Base-by-base conservation (phyloP, 2,329 filamentous ascomycete genomes). In the Pestalotiopsis sp. region DNA sequence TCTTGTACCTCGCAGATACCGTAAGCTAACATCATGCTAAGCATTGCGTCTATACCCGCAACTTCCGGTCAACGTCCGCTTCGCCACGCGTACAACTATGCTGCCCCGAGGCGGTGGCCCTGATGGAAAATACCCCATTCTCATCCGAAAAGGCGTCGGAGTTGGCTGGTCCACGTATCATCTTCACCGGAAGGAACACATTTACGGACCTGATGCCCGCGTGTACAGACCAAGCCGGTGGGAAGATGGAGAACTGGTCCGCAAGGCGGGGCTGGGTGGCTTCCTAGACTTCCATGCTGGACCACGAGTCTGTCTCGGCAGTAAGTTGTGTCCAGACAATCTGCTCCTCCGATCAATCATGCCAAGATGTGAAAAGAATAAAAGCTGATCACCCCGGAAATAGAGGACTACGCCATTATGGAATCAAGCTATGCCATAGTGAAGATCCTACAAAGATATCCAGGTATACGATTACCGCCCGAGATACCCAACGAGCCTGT, bases 101-200 rank as follows among this genome's bases (percentile, higher is more conserved):
- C 73, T 80, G 3, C 77, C 78, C 2, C 66, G 68, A 2, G 77
- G 78, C 41, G 78, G 78, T 20, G 77, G 77, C 2, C 69, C 74
- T 2, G 76, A 78, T 39, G 74, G 77, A 45, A 63, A 66, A 13
- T 71, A 70, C 3, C 77, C 78, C 6, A 65, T 77, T 4, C 70
- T 78, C 6, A 5, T 79, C 1, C 74, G 69, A n/a, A 76, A 78
- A 38, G 74, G 75, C 39, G 67, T 69, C 4, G 70, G 71, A 9
- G 66, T 78, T n/a, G 73, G 72, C 25, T 78, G 72, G 57, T 72
- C 74, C 1, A 59, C 71, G 12, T 77, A 78, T 52, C 69, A 73
- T n/a, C 66, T 76, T 66, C 76, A 72, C 69, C 69, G 72, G 20
- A 69, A 31, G 2, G 67, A 72, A 31, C 69, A 66, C 20, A 58